phyloP scores from a whole-genome alignment of 768 basidiomycete genomes.

The Naganishia kalamii region DNA sequence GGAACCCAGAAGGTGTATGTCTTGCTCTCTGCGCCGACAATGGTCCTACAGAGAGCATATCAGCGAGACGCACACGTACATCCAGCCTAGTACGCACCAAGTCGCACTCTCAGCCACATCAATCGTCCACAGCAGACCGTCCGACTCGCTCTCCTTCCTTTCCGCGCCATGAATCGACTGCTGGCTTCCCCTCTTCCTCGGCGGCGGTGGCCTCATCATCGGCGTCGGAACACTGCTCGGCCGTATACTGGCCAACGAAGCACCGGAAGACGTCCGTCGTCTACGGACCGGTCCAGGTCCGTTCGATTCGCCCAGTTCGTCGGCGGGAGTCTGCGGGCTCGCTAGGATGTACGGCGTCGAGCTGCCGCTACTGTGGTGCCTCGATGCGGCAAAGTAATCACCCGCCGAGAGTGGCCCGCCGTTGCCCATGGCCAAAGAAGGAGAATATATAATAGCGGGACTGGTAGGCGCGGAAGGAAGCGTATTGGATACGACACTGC shows the following conservation, averaged over 20 bases:
- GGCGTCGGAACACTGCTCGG: background rate
- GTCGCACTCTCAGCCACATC: slow-evolving; percentile 21
- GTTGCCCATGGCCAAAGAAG: slow-evolving; percentile 12
- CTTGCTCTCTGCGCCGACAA: slow-evolving; percentile 40
- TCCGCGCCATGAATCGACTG: slow-evolving; percentile 5
- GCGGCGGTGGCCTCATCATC: slow-evolving; percentile 6
- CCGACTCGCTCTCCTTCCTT: background rate
- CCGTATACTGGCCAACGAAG: background rate
- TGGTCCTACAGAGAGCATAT: slow-evolving; percentile 30
- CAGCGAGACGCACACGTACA: too few relatives aligned
- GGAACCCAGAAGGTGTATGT: slow-evolving; percentile 36
- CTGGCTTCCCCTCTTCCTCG: slow-evolving; percentile 6
- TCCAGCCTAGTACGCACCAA: slow-evolving; percentile 3
- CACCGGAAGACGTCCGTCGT: slow-evolving; percentile 5
- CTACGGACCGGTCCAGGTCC: slow-evolving; percentile 14
- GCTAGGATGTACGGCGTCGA: background rate
- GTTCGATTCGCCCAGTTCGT: background rate
- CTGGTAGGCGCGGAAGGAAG: slow-evolving; percentile 36
- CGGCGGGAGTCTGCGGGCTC: background rate
- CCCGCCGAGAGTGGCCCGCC: slow-evolving; percentile 18
- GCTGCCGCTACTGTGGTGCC: slow-evolving; percentile 7
- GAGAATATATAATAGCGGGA: slow-evolving; percentile 22
- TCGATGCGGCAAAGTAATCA: slow-evolving; percentile 34
- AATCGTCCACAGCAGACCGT: slow-evolving; percentile 6
- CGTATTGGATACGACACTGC: slow-evolving; percentile 12